Base-by-base conservation (phyloP, 371 early-diverging fungal species). In the Nematocida ironsii region DNA sequence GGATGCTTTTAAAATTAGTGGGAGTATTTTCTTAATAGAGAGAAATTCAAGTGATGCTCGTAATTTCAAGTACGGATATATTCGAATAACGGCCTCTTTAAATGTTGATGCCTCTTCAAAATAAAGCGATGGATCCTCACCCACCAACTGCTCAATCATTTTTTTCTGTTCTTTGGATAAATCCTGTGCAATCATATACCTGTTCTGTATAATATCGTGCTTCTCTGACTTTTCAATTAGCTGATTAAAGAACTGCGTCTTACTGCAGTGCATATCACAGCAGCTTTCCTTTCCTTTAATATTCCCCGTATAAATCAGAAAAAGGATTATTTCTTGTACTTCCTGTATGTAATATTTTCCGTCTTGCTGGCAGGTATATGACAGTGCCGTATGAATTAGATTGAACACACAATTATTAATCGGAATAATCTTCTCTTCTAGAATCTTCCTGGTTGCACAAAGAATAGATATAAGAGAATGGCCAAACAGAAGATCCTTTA, bases 401-500 rank as follows among this genome's bases (percentile, higher is more conserved):
- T 68, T 55, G 47, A 78, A 78, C 5, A 70, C 18, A 56, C 80
- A 78, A 56, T 57, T 78, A 4, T 70, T 70, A 20, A 20, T 11
- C 3, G 57, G 80, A 23, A 78, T 71, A 9, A 68, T 48, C 56
- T 56, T 70, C 33, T 78, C 80, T 50, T 78, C 80, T n/a, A 78
- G 71, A 18, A 70, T 39, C 23, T 69, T 56, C 42, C 80, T 40
- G 6, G 54, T 55, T 9, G 70, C 23, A 33, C 74, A 70, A 5
- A 78, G 80, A 33, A 61, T 23, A 3, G 56, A 61, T 44, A 78
- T 78, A 5, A 78, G 61, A 47, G 69, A 70, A 23, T 16, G 25
- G 7, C 27, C 39, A 44, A 23, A 5, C 55, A 78, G 5, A 9
- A 78, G 61, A 1, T 27, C 23, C 9, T 20, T 20, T 18, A 42